These are phyloP conservation scores for Neofusicoccum sp. DNA, from an alignment of 2,329 filamentous ascomycete genomes.

Conservation along the genomic window DNA sequence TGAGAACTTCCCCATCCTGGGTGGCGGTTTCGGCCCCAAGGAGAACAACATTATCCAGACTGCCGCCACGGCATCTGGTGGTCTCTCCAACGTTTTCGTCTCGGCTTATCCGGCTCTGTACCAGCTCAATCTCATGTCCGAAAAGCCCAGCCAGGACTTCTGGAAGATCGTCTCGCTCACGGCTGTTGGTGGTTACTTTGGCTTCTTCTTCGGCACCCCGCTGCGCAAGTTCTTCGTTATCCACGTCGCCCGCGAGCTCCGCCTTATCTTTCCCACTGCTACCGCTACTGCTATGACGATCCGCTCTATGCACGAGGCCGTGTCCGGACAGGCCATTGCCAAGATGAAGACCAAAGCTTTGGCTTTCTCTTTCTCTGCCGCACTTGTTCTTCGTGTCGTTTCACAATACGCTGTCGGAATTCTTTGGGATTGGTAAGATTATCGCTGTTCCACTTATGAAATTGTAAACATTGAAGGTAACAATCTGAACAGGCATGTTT, in stretches of 20 bases:
- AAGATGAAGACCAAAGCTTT: constrained; percentile 59
- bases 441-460: not conserved
- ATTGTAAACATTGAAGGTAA: constrained; percentile 26
- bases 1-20: constrained; percentile 51
- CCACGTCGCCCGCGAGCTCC: constrained; percentile 60
- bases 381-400: constrained; percentile 54
- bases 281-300: constrained; percentile 63
- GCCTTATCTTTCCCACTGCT: constrained; percentile 59
- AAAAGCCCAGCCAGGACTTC: constrained; percentile 55
- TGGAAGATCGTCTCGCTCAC: constrained; percentile 60
- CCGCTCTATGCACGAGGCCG: constrained; percentile 60
- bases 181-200: constrained; percentile 62
- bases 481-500: constrained; percentile 59
- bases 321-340: constrained; percentile 52
- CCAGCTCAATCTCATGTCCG: constrained; percentile 51
- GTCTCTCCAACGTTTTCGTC: constrained; percentile 57
- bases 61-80: constrained; percentile 58
- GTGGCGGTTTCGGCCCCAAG: constrained; percentile 57
- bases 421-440: constrained; percentile 58
- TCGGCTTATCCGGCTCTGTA: constrained; percentile 62
- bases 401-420: constrained; percentile 61
- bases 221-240: constrained; percentile 68
- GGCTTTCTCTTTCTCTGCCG: constrained; percentile 49
- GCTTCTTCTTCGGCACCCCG: constrained; percentile 53
- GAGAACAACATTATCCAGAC: constrained; percentile 64